Evolutionary conservation across 192 early-diverging fungal species (phyloP).

Genomic region (Coemansia sp.): DNA sequence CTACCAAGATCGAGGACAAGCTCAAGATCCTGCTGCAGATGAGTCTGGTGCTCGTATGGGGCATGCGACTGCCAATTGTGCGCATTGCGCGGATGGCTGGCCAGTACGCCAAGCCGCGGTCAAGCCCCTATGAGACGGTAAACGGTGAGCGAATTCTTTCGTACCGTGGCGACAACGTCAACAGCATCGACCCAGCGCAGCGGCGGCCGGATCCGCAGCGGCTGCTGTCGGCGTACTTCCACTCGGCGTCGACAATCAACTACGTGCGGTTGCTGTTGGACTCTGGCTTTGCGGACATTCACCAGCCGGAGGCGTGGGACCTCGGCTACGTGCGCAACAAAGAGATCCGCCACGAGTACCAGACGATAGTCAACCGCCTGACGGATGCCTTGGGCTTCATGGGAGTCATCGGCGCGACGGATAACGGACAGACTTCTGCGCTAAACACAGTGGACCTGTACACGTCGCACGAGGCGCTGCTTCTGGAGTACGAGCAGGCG

Average conservation of each 20-base stretch:
- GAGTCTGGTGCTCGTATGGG: constrained; percentile 94
- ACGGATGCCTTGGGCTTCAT: constrained; percentile 92
- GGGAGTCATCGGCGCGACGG: constrained; percentile 88
- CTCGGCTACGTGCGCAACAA: constrained; percentile 83
- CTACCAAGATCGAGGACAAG: constrained; percentile 89
- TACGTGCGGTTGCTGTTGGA: constrained; percentile 84
- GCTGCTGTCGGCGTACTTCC: constrained; percentile 93
- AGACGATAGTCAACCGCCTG: constrained; percentile 82
- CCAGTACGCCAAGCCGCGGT: constrained; percentile 98
- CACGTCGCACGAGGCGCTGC: constrained; percentile 93
- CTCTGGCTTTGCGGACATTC: constrained; percentile 88
- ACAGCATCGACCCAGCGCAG: constrained; percentile 84
- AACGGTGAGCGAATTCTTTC: constrained; percentile 80
- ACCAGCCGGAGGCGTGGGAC: constrained; percentile 87
- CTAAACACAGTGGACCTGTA: constrained; percentile 86
- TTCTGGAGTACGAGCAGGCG: constrained; percentile 89
- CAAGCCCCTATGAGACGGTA: constrained; percentile 83
- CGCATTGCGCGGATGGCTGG: constrained; percentile 98
- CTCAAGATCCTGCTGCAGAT: constrained; percentile 97
- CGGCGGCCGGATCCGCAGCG: constrained; percentile 91
- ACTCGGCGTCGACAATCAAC: constrained; percentile 95
- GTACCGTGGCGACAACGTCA: constrained; percentile 98
- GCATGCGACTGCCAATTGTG: constrained; percentile 87
- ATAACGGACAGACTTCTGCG: constrained; percentile 37
- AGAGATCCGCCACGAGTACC: constrained; percentile 80